phyloP scores from a whole-genome alignment of 495 filamentous ascomycete genomes.

The Neurospora sp. region DNA sequence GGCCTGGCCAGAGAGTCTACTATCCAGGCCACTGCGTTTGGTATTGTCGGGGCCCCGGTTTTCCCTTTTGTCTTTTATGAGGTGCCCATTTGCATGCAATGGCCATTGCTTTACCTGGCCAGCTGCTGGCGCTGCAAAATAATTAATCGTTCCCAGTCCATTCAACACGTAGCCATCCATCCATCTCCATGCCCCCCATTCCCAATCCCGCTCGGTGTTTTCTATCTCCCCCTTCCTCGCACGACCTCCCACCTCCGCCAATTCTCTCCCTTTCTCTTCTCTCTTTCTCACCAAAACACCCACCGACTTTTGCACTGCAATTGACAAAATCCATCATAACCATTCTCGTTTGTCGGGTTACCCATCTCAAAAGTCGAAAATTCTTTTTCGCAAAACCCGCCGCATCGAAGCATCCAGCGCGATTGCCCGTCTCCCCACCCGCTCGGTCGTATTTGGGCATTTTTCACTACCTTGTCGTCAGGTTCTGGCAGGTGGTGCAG shows the following conservation, averaged over 20 bases:
- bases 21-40: neutral
- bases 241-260: constrained; percentile 5
- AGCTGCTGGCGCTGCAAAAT: constrained; percentile 22
- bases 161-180: constrained; percentile 35
- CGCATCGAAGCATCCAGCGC: constrained; percentile 17
- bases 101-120: constrained; percentile 6
- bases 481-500: constrained; percentile 6
- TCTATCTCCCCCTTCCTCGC: constrained; percentile 9
- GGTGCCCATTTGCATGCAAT: constrained; percentile 2
- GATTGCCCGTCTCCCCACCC: constrained; percentile 8
- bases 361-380: constrained; percentile 20
- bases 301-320: constrained; percentile 26
- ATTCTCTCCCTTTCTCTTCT: constrained; percentile 6
- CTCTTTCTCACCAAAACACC: constrained; percentile 36
- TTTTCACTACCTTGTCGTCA: constrained; percentile 8
- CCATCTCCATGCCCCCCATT: constrained; percentile 22
- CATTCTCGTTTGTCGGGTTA: constrained; percentile 16
- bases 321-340: constrained; percentile 42
- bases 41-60: constrained; percentile 34
- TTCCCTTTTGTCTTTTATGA: constrained; percentile 19
- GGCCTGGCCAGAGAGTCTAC: neutral
- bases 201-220: neutral
- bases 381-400: constrained; percentile 16
- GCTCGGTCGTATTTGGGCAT: constrained; percentile 10
- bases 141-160: constrained; percentile 20